Evolutionary conservation across 2,329 filamentous ascomycete genomes (phyloP), one percentile per base, ranked within the genome.

Genomic region (Elsinoe necatrix): DNA sequence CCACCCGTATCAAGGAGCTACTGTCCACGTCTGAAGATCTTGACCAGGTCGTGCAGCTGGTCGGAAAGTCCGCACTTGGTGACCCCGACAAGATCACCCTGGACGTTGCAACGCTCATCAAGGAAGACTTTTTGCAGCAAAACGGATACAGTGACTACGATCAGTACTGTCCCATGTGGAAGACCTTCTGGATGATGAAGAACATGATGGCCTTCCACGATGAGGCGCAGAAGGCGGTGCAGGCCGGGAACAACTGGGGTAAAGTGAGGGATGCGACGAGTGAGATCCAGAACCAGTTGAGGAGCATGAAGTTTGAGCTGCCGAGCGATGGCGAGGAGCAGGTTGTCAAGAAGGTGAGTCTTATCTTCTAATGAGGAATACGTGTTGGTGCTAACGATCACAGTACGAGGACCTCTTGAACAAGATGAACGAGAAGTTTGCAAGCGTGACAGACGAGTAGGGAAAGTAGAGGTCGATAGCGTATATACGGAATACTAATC

Each of bases 101-200:
- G 54, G 95, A 97, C 69, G 84, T 98, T 61, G 88, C 93, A 16
- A 85, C 83, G 16, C 77, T 98, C 64, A 77, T 98, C 74, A 98
- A 98, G 82, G 93, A 98, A 69, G 93, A 98, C 72, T 98, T 98
- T 77, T 72, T 98, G 70, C 93, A 98, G 75, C 93, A 98, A 73
- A 98, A 98, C 76, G 93, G 93, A 61, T 98, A 98, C 82, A 93
- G 87, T 64, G 89, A 97, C 74, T 97, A 98, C 71, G 93, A 98
- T 70, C 91, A 97, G 76, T 98, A 95, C 83, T 98, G 93, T 70
- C 93, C 93, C 51, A 82, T 98, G 68, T 98, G 93, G 93, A 98
- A 98, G 85, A 98, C 93, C 0, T 87, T 95, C 72, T 98, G 93
- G 86, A 97, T 98, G 93, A 98, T 98, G 93, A 96, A 95, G 82